Evolutionary conservation across 2,329 filamentous ascomycete species (phyloP).

Genomic region (Chrysosporium keratinophilum): DNA sequence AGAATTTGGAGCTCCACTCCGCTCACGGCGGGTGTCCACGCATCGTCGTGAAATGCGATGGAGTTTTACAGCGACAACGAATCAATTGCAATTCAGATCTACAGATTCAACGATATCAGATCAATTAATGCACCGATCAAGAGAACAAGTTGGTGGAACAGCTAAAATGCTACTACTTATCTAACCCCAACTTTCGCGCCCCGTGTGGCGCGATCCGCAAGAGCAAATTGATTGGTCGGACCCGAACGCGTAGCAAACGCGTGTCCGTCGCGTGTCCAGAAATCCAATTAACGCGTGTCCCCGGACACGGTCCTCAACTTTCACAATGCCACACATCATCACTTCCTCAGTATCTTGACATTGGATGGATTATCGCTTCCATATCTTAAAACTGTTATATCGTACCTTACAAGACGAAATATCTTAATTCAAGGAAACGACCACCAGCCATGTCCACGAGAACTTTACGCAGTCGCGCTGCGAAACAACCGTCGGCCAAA

Average conservation of each 20-base stretch:
- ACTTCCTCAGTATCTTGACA: neutral
- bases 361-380: slow-evolving; percentile 2
- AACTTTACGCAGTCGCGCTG: slow-evolving; percentile 20
- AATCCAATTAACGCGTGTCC: slow-evolving; percentile 5
- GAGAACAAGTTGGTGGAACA: too few species aligned
- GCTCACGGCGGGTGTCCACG: too few species aligned
- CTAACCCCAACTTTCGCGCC: neutral
- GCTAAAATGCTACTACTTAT: too few species aligned
- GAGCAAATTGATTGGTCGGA: neutral
- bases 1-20: too few species aligned
- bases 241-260: slow-evolving; percentile 1
- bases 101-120: too few species aligned
- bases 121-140: too few species aligned
- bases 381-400: slow-evolving; percentile 7
- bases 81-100: too few species aligned
- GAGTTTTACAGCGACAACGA: too few species aligned
- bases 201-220: neutral
- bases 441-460: slow-evolving; percentile 9
- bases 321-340: neutral
- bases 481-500: slow-evolving; percentile 16
- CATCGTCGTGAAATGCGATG: too few species aligned
- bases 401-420: neutral
- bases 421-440: neutral
- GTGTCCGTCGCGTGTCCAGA: neutral
- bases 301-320: neutral